Evolutionary conservation across 2,329 filamentous ascomycete genomes (phyloP), one percentile per base, ranked within the genome.

Genomic region (Berkeleyomyces basicola): DNA sequence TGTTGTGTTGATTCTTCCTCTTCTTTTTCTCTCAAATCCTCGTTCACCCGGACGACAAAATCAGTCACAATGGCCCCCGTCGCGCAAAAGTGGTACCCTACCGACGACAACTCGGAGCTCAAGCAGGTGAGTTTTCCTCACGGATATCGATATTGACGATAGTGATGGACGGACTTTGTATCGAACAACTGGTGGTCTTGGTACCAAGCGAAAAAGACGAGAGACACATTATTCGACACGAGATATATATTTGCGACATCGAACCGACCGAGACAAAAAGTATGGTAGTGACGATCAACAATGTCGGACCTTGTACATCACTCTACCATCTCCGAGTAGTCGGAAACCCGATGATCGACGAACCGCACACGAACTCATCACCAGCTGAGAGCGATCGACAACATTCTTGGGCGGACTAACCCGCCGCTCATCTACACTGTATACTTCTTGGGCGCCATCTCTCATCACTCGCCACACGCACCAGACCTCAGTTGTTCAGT

Each of bases 31-130:
- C 61, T 58, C 57, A 59, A 64, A 64, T 59, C 44, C 57, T 61
- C 63, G 63, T 65, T 65, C 61, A 62, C 60, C 55, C 60, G 63
- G 63, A 64, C 69, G 67, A 71, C 67, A 70, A 68, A 73, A 73
- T 74, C 77, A 78, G 74, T 60, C 63, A 65, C 61, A 65, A 65
- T 65, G 63, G 63, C 82, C 81, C 70, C 96, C 79, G 95, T 95
- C 88, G 92, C 92, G 74, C 85, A 88, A 83, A 97, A 96, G 83
- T 99, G 92, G 90, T 99, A 99, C 82, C 89, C 90, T 77, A 88
- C 90, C 75, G 88, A 95, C 78, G 92, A 96, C 79, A 88, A 92
- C 75, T 76, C 83, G 76, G 80, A 87, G 79, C 83, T 85, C 74
- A 95, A 91, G 85, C 92, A 95, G 88, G 93, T 99, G 84, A 83